Percentiles rank a stretch among this genome's conserved stretches.
phyloP scores from a whole-genome alignment of 768 basidiomycete species.

The Russula compacta region DNA sequence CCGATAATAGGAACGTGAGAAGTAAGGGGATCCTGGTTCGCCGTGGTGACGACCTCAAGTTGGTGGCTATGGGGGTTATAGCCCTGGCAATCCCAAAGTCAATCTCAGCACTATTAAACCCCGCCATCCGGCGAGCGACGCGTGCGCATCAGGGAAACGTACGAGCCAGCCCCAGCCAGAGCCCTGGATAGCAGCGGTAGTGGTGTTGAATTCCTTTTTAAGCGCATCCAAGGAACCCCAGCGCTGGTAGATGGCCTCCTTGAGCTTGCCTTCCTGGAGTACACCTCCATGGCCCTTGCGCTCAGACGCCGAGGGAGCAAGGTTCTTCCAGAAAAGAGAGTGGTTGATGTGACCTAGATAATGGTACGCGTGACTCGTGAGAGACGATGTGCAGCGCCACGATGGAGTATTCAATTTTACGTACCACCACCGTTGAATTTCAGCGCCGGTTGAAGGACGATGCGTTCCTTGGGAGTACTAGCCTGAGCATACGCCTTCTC shows the following conservation, averaged over 20 bases:
- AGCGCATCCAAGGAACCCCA: conserved; percentile 69
- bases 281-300: conserved; percentile 52
- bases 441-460: conserved; percentile 82
- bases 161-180: conserved; percentile 98
- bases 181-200: conserved; percentile 82
- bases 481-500: conserved; percentile 67
- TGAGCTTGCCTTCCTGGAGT: conserved; percentile 53
- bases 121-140: background rate
- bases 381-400: background rate
- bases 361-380: background rate
- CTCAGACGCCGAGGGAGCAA: conserved; percentile 52
- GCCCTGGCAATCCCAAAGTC: conserved; percentile 38
- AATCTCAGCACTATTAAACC: background rate
- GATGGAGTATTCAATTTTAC: conserved; percentile 21
- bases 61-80: conserved; percentile 53
- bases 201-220: conserved; percentile 75
- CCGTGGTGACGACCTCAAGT: conserved; percentile 83
- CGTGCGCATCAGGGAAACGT: conserved; percentile 29
- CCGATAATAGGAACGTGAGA: conserved; percentile 75
- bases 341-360: conserved; percentile 81
- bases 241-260: conserved; percentile 45
- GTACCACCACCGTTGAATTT: conserved; percentile 95
- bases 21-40: conserved; percentile 93
- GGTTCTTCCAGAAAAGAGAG: conserved; percentile 94
- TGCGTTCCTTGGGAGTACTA: conserved; percentile 63